phyloP scores from a whole-genome alignment of 306 rosid genomes.

The Prinsepia uniflora region DNA sequence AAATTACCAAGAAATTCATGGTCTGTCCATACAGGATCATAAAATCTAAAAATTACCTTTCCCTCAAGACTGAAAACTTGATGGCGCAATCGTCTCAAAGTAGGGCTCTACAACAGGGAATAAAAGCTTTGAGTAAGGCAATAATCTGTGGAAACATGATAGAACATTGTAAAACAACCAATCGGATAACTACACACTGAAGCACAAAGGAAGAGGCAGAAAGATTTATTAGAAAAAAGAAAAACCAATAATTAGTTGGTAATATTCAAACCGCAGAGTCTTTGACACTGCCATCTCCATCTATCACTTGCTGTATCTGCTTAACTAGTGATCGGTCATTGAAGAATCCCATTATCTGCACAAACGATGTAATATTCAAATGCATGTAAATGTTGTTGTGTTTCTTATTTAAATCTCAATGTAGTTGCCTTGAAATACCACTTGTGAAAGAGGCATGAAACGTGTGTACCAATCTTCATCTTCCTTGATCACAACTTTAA shows the following conservation, averaged over 20 bases:
- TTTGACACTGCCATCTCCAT: constrained; percentile 78
- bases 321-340: constrained; percentile 61
- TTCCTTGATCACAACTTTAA: constrained; percentile 64
- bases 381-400: background rate
- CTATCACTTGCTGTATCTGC: constrained; percentile 66
- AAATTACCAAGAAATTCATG: background rate
- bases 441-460: constrained; percentile 82
- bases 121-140: constrained; percentile 9
- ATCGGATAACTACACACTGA: constrained; percentile 13
- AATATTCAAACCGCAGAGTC: constrained; percentile 83
- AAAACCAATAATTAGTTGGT: constrained; percentile 9
- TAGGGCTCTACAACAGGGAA: constrained; percentile 53
- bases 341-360: constrained; percentile 73
- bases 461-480: constrained; percentile 68
- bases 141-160: background rate
- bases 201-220: constrained; percentile 21
- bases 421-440: constrained; percentile 40
- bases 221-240: constrained; percentile 10
- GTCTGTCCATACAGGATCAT: background rate
- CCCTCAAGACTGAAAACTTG: constrained; percentile 67
- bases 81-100: constrained; percentile 57
- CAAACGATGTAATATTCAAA: constrained; percentile 18
- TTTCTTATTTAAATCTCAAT: constrained; percentile 8
- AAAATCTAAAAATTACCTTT: constrained; percentile 47
- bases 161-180: constrained; percentile 3